Evolutionary conservation across 352 stramenopile genomes (phyloP).

Genomic region (Pythium angustatum): DNA sequence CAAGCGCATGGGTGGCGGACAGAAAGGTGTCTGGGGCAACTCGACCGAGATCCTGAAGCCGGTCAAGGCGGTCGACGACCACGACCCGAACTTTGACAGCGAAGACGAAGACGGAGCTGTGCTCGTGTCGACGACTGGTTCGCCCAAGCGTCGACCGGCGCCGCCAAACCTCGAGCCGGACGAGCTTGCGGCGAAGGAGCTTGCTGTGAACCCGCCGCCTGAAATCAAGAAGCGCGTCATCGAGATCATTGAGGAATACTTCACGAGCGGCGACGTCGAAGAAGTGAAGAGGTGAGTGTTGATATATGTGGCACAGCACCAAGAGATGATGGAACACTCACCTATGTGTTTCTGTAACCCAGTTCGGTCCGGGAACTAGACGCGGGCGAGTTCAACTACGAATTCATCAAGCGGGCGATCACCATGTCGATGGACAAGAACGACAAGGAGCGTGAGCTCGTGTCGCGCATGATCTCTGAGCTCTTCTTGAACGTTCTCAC

Average conservation of each 20-base stretch:
- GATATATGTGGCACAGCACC: too few relatives aligned
- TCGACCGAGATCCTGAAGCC: conserved; percentile 66
- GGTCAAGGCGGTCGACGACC: conserved; percentile 75
- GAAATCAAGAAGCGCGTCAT: conserved; percentile 91
- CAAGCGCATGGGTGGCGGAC: conserved; percentile 86
- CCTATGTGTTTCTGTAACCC: not conserved
- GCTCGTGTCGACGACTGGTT: conserved; percentile 59
- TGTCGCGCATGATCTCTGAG: conserved; percentile 91
- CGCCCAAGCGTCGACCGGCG: conserved; percentile 45
- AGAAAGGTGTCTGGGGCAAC: conserved; percentile 85
- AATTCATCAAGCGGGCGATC: conserved; percentile 95
- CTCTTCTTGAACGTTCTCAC: conserved; percentile 91
- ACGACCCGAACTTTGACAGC: conserved; percentile 95
- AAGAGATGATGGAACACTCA: too few relatives aligned
- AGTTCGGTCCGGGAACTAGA: conserved; percentile 74
- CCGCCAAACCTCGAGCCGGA: conserved; percentile 60
- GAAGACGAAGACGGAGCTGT: conserved; percentile 91
- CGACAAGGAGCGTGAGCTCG: conserved; percentile 91
- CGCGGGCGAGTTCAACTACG: conserved; percentile 83
- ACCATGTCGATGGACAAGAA: conserved; percentile 95
- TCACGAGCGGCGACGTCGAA: conserved; percentile 86
- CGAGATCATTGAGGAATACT: conserved; percentile 89
- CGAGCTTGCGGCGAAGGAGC: conserved; percentile 70
- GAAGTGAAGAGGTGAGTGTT: conserved; percentile 76
- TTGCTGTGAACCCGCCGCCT: conserved; percentile 66